Conservation (phyloP, 1,284 basidiomycete genomes). For the Jaminaea rosea region DNA sequence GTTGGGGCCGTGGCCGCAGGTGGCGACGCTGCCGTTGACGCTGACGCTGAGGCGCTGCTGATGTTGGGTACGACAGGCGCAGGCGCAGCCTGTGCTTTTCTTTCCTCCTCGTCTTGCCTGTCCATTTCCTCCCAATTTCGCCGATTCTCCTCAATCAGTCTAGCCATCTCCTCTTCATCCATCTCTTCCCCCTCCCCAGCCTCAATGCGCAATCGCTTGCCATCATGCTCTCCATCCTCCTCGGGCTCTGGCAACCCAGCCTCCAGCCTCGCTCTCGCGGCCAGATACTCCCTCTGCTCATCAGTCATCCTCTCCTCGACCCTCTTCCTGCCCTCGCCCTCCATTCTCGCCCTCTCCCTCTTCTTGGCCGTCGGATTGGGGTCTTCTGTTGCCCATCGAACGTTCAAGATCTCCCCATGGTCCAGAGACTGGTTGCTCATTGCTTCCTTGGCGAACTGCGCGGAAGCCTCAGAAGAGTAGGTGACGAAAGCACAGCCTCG, state of each 20-base stretch:
- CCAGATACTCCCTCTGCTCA: slow-evolving; percentile 23
- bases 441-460: slow-evolving; percentile 95
- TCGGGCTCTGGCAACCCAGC: slow-evolving; percentile 11
- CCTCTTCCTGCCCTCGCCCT: slow-evolving; percentile 21
- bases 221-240: slow-evolving; percentile 14
- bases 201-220: slow-evolving; percentile 22
- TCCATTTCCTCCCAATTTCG: slow-evolving; percentile 35
- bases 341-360: slow-evolving; percentile 22
- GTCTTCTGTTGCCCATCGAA: slow-evolving; percentile 44
- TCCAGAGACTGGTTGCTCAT: slow-evolving; percentile 98
- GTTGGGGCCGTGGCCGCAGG: background rate
- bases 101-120: slow-evolving; percentile 13
- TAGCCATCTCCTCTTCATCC: slow-evolving; percentile 29
- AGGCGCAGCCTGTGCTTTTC: background rate
- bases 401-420: slow-evolving; percentile 91
- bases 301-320: slow-evolving; percentile 28
- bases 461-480: slow-evolving; percentile 71
- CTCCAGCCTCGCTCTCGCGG: slow-evolving; percentile 20
- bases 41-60: slow-evolving; percentile 1
- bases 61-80: background rate
- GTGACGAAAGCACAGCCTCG: slow-evolving; percentile 96
- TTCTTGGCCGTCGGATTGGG: slow-evolving; percentile 34
- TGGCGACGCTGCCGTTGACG: background rate
- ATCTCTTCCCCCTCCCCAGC: background rate
- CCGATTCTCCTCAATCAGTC: slow-evolving; percentile 38